Conservation (phyloP, 331 rosid genomes). For the Quercus lobata region DNA sequence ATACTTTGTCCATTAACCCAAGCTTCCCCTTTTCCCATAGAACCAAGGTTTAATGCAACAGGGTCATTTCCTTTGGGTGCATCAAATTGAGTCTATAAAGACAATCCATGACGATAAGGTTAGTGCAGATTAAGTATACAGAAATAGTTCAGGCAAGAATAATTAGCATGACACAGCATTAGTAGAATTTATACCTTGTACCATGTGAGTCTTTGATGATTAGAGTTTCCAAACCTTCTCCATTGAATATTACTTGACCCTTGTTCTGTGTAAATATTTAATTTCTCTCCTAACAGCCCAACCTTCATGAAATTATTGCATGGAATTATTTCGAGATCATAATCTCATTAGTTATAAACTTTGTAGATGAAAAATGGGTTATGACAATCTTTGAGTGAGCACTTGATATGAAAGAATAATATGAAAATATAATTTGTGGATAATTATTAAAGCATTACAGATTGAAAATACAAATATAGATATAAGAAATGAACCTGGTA, state of each 20-base stretch:
- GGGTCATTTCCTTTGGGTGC: conserved; percentile 43
- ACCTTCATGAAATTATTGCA: conserved; percentile 21
- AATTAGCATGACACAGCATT: neutral
- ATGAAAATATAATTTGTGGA: neutral
- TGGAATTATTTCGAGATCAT: neutral
- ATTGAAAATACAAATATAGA: neutral
- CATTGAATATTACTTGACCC: conserved; percentile 30
- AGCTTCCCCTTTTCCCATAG: conserved; percentile 62
- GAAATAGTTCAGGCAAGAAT: neutral
- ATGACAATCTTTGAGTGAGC: no score
- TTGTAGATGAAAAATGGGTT: neutral
- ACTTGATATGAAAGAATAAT: neutral
- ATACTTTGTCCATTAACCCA: conserved; percentile 47
- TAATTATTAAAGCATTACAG: neutral
- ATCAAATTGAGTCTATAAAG: conserved; percentile 37
- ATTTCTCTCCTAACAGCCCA: conserved; percentile 42
- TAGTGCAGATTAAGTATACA: neutral
- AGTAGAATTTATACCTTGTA: conserved; percentile 34
- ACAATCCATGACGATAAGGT: neutral
- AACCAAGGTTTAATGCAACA: conserved; percentile 43
- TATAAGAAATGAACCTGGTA: conserved; percentile 51
- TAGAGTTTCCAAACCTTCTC: conserved; percentile 26
- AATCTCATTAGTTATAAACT: neutral
- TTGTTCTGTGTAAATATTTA: conserved; percentile 14
- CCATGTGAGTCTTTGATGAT: conserved; percentile 44